Percentiles rank a stretch among this genome's conserved stretches.
Conservation (phyloP, 306 rosid genomes). For the Begonia loranthoides region DNA sequence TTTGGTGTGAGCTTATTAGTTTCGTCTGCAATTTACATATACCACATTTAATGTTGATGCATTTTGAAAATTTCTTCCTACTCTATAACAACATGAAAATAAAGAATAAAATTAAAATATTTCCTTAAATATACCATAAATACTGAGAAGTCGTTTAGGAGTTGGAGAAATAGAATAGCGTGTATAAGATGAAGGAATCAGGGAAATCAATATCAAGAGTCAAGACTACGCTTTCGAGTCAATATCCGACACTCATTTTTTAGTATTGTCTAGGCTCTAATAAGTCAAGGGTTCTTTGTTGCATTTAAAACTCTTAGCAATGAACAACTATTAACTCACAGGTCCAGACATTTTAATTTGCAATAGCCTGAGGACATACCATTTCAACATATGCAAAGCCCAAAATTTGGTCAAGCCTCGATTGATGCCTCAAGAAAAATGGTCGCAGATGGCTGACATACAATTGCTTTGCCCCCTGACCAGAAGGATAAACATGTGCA, state of each 20-base stretch:
- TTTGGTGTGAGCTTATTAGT: conserved; percentile 36
- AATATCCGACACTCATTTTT: no score
- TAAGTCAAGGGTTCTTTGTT: neutral
- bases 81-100: neutral
- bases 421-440: conserved; percentile 60
- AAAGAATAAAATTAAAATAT: neutral
- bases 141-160: neutral
- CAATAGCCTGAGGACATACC: conserved; percentile 24
- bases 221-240: no score
- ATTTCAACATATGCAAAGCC: conserved; percentile 46
- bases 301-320: neutral
- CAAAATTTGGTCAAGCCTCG: conserved; percentile 42
- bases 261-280: no score
- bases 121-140: neutral
- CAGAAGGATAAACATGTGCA: conserved; percentile 1
- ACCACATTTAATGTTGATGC: no score
- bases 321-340: neutral
- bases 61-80: no score
- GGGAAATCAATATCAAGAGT: neutral
- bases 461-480: conserved; percentile 69
- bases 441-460: conserved; percentile 63
- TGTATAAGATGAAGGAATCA: neutral
- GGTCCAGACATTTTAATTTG: neutral
- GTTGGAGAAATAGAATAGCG: neutral
- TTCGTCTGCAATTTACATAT: conserved; percentile 39